These are phyloP conservation scores for Rhizopogon roseolus DNA, from an alignment of 768 basidiomycete genomes.

Conservation along the genomic window DNA sequence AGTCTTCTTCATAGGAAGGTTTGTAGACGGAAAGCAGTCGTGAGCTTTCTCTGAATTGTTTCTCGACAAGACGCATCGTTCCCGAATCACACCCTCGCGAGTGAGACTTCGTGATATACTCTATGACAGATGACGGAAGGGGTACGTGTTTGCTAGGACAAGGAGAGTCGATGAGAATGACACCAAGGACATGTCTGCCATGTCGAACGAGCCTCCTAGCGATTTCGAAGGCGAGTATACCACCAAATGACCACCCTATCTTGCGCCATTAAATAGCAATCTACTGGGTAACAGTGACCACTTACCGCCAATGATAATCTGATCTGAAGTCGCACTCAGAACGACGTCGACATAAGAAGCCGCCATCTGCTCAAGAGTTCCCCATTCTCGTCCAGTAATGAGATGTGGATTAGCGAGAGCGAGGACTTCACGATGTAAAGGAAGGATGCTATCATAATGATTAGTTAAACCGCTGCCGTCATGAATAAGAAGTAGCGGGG, in stretches of 20 bases:
- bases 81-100: conserved; percentile 23
- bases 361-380: conserved; percentile 48
- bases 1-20: conserved; percentile 22
- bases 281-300: conserved; percentile 12
- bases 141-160: conserved; percentile 47
- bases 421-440: conserved; percentile 52
- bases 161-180: conserved; percentile 67
- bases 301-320: conserved; percentile 8
- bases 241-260: conserved; percentile 77
- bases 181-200: conserved; percentile 44
- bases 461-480: conserved; percentile 65
- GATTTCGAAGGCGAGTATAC: conserved; percentile 64
- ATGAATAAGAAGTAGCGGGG: conserved; percentile 62
- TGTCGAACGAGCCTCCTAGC: conserved; percentile 40
- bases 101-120: conserved; percentile 35
- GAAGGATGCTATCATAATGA: conserved; percentile 43
- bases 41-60: conserved; percentile 48
- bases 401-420: conserved; percentile 57
- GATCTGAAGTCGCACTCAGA: neutral
- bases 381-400: conserved; percentile 40
- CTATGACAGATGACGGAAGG: conserved; percentile 48
- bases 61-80: conserved; percentile 32
- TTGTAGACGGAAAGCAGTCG: conserved; percentile 43
- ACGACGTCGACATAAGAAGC: conserved; percentile 34
- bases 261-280: neutral